Evolutionary conservation across 164 flowering plant species (phyloP).

Genomic region (Taxillus chinensis): DNA sequence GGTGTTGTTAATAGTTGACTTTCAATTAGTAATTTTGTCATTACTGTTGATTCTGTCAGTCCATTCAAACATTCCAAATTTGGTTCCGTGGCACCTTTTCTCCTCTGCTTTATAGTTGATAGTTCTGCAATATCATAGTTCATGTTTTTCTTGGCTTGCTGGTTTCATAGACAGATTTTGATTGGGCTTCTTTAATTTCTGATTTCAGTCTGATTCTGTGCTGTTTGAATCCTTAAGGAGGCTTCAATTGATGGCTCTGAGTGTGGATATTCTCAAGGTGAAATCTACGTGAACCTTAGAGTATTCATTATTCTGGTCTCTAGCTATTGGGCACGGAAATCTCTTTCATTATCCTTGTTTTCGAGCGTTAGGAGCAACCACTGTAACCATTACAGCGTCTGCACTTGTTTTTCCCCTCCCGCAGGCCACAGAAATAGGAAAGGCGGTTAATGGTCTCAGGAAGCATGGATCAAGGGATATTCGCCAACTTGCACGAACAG

Average conservation of each 20-base stretch:
- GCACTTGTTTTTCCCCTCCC: neutral
- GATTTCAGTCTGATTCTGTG: slow-evolving; percentile 49
- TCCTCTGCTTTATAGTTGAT: neutral
- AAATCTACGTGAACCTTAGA: slow-evolving; percentile 1
- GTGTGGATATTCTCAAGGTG: slow-evolving; percentile 69
- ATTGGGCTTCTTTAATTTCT: slow-evolving; percentile 9
- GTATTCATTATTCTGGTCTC: neutral
- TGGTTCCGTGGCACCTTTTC: neutral
- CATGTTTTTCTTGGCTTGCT: neutral
- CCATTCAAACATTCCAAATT: too few species aligned
- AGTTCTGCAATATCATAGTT: neutral
- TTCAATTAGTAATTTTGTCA: too few species aligned
- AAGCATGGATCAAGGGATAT: slow-evolving; percentile 60
- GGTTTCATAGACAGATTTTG: slow-evolving; percentile 1
- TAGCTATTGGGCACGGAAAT: neutral
- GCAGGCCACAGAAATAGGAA: slow-evolving; percentile 92
- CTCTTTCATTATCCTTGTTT: neutral
- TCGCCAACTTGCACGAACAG: slow-evolving; percentile 41
- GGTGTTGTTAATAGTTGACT: neutral
- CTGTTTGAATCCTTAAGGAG: slow-evolving; percentile 67
- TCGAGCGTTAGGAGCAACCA: neutral
- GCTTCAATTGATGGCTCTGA: slow-evolving; percentile 70
- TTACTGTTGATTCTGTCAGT: too few species aligned
- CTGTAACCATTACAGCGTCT: neutral
- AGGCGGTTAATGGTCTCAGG: slow-evolving; percentile 58